Evolutionary conservation across 805 yeast genomes (phyloP), one percentile per base, ranked within the genome.

Genomic region (Isabelozyma gotoi): DNA sequence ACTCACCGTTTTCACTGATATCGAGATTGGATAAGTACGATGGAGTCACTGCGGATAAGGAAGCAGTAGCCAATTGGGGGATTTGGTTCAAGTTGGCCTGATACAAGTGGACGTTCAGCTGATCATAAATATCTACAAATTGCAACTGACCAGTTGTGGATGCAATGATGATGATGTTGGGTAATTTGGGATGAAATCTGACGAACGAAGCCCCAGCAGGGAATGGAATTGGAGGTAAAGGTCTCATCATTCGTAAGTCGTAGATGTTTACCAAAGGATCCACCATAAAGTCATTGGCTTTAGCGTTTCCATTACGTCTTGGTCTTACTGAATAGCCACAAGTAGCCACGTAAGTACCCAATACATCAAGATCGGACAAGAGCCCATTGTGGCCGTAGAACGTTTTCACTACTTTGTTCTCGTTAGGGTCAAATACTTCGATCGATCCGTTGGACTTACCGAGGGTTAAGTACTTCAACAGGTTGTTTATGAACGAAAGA

Each of bases 171-270:
- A 89, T 79, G 29, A 85, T 81, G 32, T 87, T 85, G 5, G 96
- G 86, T 39, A 90, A 59, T 47, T 86, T 85, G 5, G 98, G 97
- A 65, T 92, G 97, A 48, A 92, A 73, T 39, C 86, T 76, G 1
- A 85, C 94, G 58, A 78, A 86, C 7, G 86, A 76, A 0, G 98
- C 97, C 10, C 97, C 97, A 0, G 90, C 84, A 0, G 94, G 90
- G 56, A 90, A 89, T 3, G 97, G 81, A 6, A 92, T 73, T 3
- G 97, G 97, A 0, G 95, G 72, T 43, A 84, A 63, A 2, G 90
- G 76, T 41, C 79, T 76, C 79, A 87, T 71, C 44, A 81, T 77
- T 48, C 95, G 76, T 21, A 88, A 61, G 61, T 94, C 98, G 60
- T 81, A 89, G 16, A 89, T 81, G 51, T 84, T 84, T 16, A 92